A percentile compares a stretch with the other conserved stretches of the same genome.
Conservation (phyloP, 345 rosid genomes). For the Fremontodendron californicum region DNA sequence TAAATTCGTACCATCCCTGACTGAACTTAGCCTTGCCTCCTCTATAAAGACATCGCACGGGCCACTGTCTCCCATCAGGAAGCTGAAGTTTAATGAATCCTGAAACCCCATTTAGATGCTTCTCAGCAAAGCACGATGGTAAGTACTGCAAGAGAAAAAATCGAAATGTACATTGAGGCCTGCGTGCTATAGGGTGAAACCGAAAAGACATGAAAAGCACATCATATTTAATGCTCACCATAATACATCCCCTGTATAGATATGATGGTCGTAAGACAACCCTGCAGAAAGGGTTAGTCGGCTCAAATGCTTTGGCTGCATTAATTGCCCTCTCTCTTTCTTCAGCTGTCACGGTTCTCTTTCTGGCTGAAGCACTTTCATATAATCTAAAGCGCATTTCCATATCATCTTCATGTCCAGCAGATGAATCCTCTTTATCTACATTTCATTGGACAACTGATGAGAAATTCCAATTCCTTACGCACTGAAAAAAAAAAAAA, state of each 20-base stretch:
- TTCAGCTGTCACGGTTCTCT: conserved; percentile 71
- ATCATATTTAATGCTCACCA: conserved; percentile 45
- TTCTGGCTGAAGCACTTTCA: conserved; percentile 74
- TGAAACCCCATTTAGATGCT: conserved; percentile 69
- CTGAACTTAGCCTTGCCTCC: conserved; percentile 85
- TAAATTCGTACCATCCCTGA: conserved; percentile 89
- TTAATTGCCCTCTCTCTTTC: conserved; percentile 68
- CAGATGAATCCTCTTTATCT: conserved; percentile 43
- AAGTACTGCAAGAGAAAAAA: conserved; percentile 53
- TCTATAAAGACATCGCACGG: conserved; percentile 76
- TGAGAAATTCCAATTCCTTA: conserved; percentile 11
- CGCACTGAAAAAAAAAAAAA: not conserved
- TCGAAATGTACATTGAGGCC: not conserved
- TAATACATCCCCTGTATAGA: conserved; percentile 69
- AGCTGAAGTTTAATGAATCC: conserved; percentile 79
- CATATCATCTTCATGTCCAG: conserved; percentile 38
- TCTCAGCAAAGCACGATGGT: conserved; percentile 84
- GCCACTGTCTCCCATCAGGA: conserved; percentile 73
- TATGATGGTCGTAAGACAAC: conserved; percentile 85
- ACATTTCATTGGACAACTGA: conserved; percentile 12
- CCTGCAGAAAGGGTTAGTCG: conserved; percentile 73
- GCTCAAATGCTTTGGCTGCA: conserved; percentile 70
- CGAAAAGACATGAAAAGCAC: not conserved
- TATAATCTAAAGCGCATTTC: conserved; percentile 57
- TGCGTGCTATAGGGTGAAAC: not conserved